Percentiles rank a stretch among this genome's conserved stretches.
Evolutionary conservation across 202 grass and related monocot genomes (phyloP).

Genomic region (Miscanthus sacchariflorus): DNA sequence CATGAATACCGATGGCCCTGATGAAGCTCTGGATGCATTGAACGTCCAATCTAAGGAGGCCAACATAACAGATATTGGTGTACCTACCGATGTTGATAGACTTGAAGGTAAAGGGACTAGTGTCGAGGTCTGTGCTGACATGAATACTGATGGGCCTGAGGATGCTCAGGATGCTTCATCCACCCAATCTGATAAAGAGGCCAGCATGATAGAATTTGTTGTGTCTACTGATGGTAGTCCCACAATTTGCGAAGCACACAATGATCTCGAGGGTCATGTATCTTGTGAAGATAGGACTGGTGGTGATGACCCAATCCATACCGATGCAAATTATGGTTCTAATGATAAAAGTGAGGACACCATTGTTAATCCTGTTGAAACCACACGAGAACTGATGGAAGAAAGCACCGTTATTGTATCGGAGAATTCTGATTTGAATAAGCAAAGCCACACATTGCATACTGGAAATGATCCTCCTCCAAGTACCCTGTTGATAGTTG

Average conservation of each 20-base stretch:
- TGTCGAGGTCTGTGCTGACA: neutral
- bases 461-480: constrained; percentile 10
- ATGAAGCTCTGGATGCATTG: constrained; percentile 15
- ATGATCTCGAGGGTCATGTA: constrained; percentile 38
- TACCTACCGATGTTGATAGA: neutral
- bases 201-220: constrained; percentile 24
- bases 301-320: neutral
- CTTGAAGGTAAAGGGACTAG: constrained; percentile 26
- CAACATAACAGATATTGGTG: constrained; percentile 24
- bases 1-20: constrained; percentile 40
- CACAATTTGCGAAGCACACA: constrained; percentile 27
- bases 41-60: neutral
- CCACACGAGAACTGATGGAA: neutral
- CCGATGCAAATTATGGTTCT: neutral
- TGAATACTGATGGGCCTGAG: constrained; percentile 38
- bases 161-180: constrained; percentile 23
- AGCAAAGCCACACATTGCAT: constrained; percentile 15
- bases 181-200: constrained; percentile 25
- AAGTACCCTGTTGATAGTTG: neutral
- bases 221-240: neutral
- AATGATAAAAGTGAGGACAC: neutral
- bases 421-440: constrained; percentile 22
- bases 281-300: constrained; percentile 36
- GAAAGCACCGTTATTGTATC: neutral
- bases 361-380: constrained; percentile 5